Percentiles rank a stretch among this genome's conserved stretches.
phyloP scores from a whole-genome alignment of 768 basidiomycete genomes.

The Suillus sp. region DNA sequence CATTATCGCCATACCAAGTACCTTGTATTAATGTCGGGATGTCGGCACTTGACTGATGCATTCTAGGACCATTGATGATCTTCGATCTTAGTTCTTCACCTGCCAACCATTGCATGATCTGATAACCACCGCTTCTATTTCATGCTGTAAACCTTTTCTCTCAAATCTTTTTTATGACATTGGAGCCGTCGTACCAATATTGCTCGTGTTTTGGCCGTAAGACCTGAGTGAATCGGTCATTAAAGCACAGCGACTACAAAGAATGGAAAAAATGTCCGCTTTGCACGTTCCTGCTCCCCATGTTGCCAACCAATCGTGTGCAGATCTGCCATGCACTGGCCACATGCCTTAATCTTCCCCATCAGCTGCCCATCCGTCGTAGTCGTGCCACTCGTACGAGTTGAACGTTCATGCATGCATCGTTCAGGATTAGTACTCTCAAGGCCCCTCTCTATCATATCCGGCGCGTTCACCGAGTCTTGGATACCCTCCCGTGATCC shows the following conservation, averaged over 20 bases:
- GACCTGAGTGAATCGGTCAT: slow-evolving; percentile 23
- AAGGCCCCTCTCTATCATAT: too few relatives aligned
- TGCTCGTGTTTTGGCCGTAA: slow-evolving; percentile 3
- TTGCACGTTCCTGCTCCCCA: background rate
- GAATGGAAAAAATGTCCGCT: slow-evolving; percentile 8
- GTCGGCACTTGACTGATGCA: too few relatives aligned
- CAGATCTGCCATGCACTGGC: slow-evolving; percentile 8
- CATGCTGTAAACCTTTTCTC: background rate
- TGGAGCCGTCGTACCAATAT: background rate
- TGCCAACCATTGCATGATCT: slow-evolving; percentile 16
- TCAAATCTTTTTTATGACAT: background rate
- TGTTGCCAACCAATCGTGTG: background rate
- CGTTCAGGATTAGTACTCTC: slow-evolving; percentile 7
- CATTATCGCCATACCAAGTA: slow-evolving; percentile 1
- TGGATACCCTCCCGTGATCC: slow-evolving; percentile 8
- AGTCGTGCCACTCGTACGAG: background rate
- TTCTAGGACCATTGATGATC: too few relatives aligned
- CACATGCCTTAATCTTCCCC: slow-evolving; percentile 6
- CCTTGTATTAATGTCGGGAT: too few relatives aligned
- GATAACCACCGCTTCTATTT: too few relatives aligned
- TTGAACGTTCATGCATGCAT: slow-evolving; percentile 3
- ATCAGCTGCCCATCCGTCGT: too few relatives aligned
- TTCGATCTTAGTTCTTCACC: slow-evolving; percentile 20
- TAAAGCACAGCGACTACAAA: slow-evolving; percentile 19
- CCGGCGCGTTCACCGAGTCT: background rate